Conservation (phyloP, 1,284 basidiomycete genomes). For the Moniliophthora roreri region DNA sequence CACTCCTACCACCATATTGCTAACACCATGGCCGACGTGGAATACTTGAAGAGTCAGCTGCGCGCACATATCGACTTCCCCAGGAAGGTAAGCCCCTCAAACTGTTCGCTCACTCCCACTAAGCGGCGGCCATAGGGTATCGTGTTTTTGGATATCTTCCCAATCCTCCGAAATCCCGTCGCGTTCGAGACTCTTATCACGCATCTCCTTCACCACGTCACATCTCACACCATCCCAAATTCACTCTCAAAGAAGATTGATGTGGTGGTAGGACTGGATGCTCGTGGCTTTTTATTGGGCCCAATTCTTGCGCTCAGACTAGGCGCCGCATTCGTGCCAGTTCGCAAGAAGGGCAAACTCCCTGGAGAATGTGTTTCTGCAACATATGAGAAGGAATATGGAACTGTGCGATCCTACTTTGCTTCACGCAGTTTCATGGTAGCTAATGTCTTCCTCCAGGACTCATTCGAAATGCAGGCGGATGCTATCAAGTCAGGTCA, state of each 20-base stretch:
- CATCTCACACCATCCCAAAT: conserved; percentile 69
- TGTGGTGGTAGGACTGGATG: conserved; percentile 94
- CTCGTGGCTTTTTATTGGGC: conserved; percentile 94
- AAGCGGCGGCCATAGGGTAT: conserved; percentile 58
- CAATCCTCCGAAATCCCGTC: conserved; percentile 80
- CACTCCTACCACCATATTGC: conserved; percentile 13
- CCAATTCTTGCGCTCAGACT: conserved; percentile 90
- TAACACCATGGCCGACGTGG: conserved; percentile 72
- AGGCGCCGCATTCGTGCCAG: conserved; percentile 95
- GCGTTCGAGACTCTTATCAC: conserved; percentile 92
- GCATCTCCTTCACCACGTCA: conserved; percentile 86
- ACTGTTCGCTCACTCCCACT: background rate
- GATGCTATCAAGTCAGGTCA: conserved; percentile 84
- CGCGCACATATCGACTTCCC: conserved; percentile 81
- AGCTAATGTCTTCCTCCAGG: conserved; percentile 43
- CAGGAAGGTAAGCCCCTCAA: conserved; percentile 69
- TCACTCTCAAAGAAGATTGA: conserved; percentile 78
- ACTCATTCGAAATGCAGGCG: conserved; percentile 93
- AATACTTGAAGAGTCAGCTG: conserved; percentile 68
- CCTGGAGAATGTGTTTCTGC: conserved; percentile 83
- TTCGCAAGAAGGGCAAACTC: conserved; percentile 93
- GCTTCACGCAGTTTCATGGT: background rate
- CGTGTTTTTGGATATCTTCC: conserved; percentile 88
- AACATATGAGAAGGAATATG: conserved; percentile 94
- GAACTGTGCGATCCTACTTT: conserved; percentile 51